Evolutionary conservation across 75 land plant species (phyloP).

Genomic region (Sequoiadendron giganteum): DNA sequence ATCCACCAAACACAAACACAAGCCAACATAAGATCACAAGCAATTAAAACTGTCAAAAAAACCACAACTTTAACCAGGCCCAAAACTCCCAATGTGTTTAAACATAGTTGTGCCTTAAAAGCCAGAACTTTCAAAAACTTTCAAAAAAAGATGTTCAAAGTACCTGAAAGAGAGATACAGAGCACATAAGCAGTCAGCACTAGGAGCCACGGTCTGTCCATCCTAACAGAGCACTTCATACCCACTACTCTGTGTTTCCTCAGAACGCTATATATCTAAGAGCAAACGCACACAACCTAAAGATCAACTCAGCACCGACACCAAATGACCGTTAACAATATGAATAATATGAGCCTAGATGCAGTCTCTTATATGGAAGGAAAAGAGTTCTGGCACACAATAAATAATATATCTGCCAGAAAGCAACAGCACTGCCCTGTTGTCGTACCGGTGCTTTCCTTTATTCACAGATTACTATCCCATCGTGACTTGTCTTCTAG

Average conservation of each 20-base stretch:
- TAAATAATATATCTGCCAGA: no score
- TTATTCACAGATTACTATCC: no score
- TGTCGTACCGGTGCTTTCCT: no score
- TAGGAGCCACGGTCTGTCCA: background rate
- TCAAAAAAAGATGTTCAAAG: background rate
- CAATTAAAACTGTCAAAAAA: background rate
- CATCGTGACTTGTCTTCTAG: no score
- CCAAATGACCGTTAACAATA: no score
- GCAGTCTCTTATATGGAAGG: no score
- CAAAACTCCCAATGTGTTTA: background rate
- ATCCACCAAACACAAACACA: slow-evolving; percentile 1
- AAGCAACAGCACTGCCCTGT: no score
- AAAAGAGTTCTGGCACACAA: no score
- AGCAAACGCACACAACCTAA: no score
- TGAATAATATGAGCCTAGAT: no score
- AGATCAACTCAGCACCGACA: no score
- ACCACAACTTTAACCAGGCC: background rate
- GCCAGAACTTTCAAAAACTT: background rate
- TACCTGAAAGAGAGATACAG: background rate
- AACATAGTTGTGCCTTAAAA: background rate
- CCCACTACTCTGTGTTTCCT: background rate
- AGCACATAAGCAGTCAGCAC: background rate
- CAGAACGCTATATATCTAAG: no score
- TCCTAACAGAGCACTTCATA: background rate
- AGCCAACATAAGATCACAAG: background rate